phyloP scores from a whole-genome alignment of 208 protist genomes.

The Angomonas desouzai region DNA sequence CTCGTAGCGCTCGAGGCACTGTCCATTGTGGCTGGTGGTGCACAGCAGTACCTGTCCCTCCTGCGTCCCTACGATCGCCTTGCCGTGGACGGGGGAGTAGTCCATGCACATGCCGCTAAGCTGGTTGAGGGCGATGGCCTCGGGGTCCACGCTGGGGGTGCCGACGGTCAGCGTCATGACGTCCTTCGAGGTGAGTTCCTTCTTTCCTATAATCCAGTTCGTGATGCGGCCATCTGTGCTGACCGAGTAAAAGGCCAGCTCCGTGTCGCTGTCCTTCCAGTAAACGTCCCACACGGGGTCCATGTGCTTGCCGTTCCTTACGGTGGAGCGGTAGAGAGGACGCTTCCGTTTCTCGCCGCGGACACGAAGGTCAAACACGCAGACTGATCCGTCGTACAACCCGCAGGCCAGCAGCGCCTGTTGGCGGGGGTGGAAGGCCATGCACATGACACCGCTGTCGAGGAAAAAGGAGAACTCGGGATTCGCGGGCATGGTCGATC shows the following conservation, averaged over 20 bases:
- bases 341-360: constrained; percentile 47
- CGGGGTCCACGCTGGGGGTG: constrained; percentile 66
- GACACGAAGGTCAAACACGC: constrained; percentile 92
- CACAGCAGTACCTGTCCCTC: constrained; percentile 95
- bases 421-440: constrained; percentile 94
- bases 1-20: constrained; percentile 94
- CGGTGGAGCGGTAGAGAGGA: constrained; percentile 89
- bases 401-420: constrained; percentile 91
- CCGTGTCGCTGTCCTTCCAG: constrained; percentile 54
- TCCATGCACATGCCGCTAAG: constrained; percentile 96
- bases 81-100: constrained; percentile 87
- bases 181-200: constrained; percentile 93
- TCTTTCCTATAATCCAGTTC: constrained; percentile 94
- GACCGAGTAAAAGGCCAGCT: constrained; percentile 94
- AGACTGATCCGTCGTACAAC: constrained; percentile 95
- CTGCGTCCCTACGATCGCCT: constrained; percentile 95
- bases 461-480: constrained; percentile 92
- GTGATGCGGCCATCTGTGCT: constrained; percentile 95
- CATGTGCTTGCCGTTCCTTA: constrained; percentile 95
- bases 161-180: constrained; percentile 84
- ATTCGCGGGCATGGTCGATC: constrained; percentile 58
- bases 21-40: constrained; percentile 94
- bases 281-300: constrained; percentile 96
- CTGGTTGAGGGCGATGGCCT: constrained; percentile 82
- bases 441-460: constrained; percentile 94